Percentiles rank a stretch among this genome's conserved stretches.
These are phyloP conservation scores for Aegilops umbellulata DNA, from an alignment of 176 grass and related monocot species.

Conservation along the genomic window DNA sequence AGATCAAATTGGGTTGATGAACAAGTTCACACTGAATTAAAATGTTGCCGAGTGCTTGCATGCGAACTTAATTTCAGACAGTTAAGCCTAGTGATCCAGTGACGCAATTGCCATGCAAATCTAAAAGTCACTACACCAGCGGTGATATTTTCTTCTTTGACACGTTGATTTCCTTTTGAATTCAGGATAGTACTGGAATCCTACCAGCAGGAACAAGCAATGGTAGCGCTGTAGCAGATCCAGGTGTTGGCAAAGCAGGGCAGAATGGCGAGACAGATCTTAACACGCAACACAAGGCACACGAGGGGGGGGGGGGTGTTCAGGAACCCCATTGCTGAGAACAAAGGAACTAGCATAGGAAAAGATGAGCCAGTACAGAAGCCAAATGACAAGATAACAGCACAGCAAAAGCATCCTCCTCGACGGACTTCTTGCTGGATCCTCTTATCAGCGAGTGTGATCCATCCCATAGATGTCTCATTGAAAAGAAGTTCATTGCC, in stretches of 20 bases:
- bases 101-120: neutral
- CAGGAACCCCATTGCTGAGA: slow-evolving; percentile 7
- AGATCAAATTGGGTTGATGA: neutral
- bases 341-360: slow-evolving; percentile 4
- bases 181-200: slow-evolving; percentile 28
- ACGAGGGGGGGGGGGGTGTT: neutral
- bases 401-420: neutral
- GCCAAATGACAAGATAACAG: slow-evolving; percentile 16
- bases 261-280: slow-evolving; percentile 8
- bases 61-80: neutral
- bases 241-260: slow-evolving; percentile 20
- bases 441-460: slow-evolving; percentile 59
- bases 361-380: slow-evolving; percentile 33
- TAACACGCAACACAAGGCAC: slow-evolving; percentile 14
- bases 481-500: slow-evolving; percentile 60
- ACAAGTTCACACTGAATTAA: neutral
- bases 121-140: neutral
- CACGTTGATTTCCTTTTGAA: neutral
- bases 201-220: neutral
- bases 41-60: neutral
- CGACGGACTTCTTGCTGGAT: slow-evolving; percentile 28
- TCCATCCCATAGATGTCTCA: slow-evolving; percentile 62
- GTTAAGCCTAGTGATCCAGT: neutral
- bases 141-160: neutral
- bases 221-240: neutral